Percentiles rank a stretch among this genome's conserved stretches.
These are phyloP conservation scores for Candida xyloterini DNA, from an alignment of 805 yeast genomes.

Conservation along the genomic window DNA sequence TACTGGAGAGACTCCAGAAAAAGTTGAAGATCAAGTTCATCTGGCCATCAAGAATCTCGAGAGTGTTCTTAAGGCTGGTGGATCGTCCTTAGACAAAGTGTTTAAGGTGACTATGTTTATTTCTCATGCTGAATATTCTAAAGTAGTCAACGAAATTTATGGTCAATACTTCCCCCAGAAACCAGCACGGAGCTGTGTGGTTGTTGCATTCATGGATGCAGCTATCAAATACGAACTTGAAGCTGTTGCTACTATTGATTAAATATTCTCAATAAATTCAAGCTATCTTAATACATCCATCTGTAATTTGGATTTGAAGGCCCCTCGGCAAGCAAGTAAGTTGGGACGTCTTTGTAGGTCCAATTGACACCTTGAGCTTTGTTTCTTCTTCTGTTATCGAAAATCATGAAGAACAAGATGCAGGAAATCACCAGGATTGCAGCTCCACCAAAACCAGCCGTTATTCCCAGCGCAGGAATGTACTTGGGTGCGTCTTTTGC, in stretches of 20 bases:
- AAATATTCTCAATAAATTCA: neutral
- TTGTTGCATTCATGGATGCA: conserved; percentile 50
- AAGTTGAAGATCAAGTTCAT: conserved; percentile 44
- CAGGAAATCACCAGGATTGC: conserved; percentile 33
- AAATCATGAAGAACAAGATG: conserved; percentile 35
- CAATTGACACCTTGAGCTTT: conserved; percentile 37
- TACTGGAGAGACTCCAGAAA: conserved; percentile 40
- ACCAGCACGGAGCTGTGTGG: conserved; percentile 54
- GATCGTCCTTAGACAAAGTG: conserved; percentile 44
- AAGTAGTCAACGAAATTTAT: conserved; percentile 45
- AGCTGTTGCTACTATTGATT: conserved; percentile 28
- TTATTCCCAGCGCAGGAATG: conserved; percentile 47
- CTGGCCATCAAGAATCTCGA: conserved; percentile 44
- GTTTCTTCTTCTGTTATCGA: conserved; percentile 42
- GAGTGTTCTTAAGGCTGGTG: conserved; percentile 40
- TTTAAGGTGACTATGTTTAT: conserved; percentile 51
- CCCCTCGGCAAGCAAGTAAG: conserved; percentile 42
- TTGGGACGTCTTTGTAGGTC: conserved; percentile 41
- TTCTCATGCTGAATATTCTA: conserved; percentile 41
- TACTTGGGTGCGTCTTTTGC: conserved; percentile 52
- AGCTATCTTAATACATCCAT: conserved; percentile 37
- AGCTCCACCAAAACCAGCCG: conserved; percentile 45
- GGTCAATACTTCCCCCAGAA: conserved; percentile 43
- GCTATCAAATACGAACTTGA: conserved; percentile 49
- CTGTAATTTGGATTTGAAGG: conserved; percentile 43